These are phyloP conservation scores for Helenozyma rhizophorensis DNA, from an alignment of 805 yeast species.

Conservation along the genomic window DNA sequence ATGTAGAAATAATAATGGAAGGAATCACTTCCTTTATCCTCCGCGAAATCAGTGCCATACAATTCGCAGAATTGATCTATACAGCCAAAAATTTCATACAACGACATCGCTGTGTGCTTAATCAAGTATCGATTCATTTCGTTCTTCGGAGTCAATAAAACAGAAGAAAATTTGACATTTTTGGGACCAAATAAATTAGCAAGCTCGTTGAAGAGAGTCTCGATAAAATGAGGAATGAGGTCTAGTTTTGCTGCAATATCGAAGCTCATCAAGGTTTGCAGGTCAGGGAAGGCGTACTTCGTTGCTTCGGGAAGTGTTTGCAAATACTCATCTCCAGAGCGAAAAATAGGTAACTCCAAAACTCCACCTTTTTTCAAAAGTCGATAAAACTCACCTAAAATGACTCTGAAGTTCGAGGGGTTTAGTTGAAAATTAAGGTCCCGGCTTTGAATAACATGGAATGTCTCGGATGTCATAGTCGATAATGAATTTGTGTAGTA, in stretches of 20 bases:
- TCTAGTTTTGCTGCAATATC: slow-evolving; percentile 12
- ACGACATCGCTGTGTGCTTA: slow-evolving; percentile 23
- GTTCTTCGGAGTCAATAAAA: slow-evolving; percentile 24
- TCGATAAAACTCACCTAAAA: slow-evolving; percentile 31
- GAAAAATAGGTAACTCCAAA: slow-evolving; percentile 26
- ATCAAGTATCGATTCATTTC: slow-evolving; percentile 29
- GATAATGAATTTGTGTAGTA: slow-evolving; percentile 18
- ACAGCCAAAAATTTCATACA: slow-evolving; percentile 32
- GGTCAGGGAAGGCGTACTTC: slow-evolving; percentile 1
- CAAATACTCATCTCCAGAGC: slow-evolving; percentile 4
- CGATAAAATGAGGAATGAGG: slow-evolving; percentile 24
- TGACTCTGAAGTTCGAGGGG: slow-evolving; percentile 19
- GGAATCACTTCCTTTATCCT: slow-evolving; percentile 5
- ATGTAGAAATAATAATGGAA: slow-evolving; percentile 24
- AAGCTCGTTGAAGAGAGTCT: slow-evolving; percentile 20
- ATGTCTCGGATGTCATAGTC: slow-evolving; percentile 24
- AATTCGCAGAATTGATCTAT: slow-evolving; percentile 23
- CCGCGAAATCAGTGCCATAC: slow-evolving; percentile 10
- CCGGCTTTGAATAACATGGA: slow-evolving; percentile 34
- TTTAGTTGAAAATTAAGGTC: slow-evolving; percentile 33
- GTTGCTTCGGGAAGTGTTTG: neutral
- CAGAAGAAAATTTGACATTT: slow-evolving; percentile 27
- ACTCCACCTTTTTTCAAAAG: slow-evolving; percentile 33
- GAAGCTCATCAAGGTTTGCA: slow-evolving; percentile 4
- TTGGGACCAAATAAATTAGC: slow-evolving; percentile 27